Conservation (phyloP, 2,329 filamentous ascomycete genomes). For the Ilyonectria sp. region DNA sequence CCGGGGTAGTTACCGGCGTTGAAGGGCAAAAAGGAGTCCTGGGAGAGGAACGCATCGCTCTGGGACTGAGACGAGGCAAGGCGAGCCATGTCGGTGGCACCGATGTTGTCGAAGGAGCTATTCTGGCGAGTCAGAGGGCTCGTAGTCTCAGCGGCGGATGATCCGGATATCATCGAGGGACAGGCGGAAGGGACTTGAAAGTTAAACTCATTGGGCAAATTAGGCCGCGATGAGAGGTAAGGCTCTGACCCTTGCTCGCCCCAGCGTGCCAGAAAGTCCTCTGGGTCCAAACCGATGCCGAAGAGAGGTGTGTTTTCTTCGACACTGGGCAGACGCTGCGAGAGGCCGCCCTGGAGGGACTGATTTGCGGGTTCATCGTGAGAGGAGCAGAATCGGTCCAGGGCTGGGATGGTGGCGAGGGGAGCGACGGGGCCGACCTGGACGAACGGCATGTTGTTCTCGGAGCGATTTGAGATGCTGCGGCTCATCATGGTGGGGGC, state of each 20-base stretch:
- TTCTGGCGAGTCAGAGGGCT: conserved; percentile 61
- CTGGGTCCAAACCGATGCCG: conserved; percentile 57
- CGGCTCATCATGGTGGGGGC: conserved; percentile 64
- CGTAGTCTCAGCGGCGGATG: conserved; percentile 55
- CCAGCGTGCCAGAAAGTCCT: conserved; percentile 55
- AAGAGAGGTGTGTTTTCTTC: conserved; percentile 52
- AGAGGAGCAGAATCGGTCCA: conserved; percentile 51
- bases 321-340: conserved; percentile 54
- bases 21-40: conserved; percentile 41
- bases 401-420: conserved; percentile 44
- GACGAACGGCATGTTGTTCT: conserved; percentile 57
- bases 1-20: conserved; percentile 40
- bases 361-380: conserved; percentile 51
- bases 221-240: conserved; percentile 45
- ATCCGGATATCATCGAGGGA: conserved; percentile 61
- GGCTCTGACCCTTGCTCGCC: conserved; percentile 42
- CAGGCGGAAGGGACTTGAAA: conserved; percentile 55
- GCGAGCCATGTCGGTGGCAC: conserved; percentile 55
- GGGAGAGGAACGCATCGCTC: conserved; percentile 33
- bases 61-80: conserved; percentile 57
- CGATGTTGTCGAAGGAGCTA: conserved; percentile 55
- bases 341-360: conserved; percentile 38
- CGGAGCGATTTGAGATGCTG: conserved; percentile 59
- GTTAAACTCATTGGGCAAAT: conserved; percentile 43
- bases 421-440: conserved; percentile 53